These are phyloP conservation scores for Pseudocercospora macadamiae DNA, from an alignment of 2,329 filamentous ascomycete species.

Conservation along the genomic window DNA sequence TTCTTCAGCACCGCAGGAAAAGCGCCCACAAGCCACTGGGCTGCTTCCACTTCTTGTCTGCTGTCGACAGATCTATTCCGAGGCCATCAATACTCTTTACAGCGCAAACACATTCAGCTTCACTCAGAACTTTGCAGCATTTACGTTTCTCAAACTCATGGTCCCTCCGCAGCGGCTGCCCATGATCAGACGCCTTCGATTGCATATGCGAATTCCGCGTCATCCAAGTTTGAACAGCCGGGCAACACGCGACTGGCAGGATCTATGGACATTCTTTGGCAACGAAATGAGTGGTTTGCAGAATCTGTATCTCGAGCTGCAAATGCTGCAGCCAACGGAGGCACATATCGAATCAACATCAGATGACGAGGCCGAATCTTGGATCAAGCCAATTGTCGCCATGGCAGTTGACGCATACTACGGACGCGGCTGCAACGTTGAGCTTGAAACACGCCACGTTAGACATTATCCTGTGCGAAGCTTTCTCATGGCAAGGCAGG, in stretches of 20 bases:
- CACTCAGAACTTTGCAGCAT: conserved; percentile 37
- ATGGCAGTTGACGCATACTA: conserved; percentile 34
- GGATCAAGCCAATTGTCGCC: conserved; percentile 37
- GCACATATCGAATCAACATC: conserved; percentile 31
- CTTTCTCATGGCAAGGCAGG: conserved; percentile 17
- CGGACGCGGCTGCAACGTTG: conserved; percentile 33
- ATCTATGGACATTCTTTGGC: conserved; percentile 36
- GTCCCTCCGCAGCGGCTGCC: conserved; percentile 33
- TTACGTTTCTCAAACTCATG: conserved; percentile 36
- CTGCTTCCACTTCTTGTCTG: conserved; percentile 35
- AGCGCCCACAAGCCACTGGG: conserved; percentile 26
- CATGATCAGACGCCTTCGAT: conserved; percentile 33
- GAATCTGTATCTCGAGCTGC: conserved; percentile 32
- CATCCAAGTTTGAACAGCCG: conserved; percentile 36
- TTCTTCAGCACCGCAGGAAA: conserved; percentile 25
- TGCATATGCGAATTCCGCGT: conserved; percentile 36
- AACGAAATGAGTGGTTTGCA: conserved; percentile 36
- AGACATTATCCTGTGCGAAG: conserved; percentile 30
- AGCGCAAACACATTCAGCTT: conserved; percentile 38
- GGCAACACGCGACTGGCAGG: conserved; percentile 36
- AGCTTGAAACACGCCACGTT: conserved; percentile 32
- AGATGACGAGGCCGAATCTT: conserved; percentile 30
- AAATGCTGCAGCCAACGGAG: conserved; percentile 35
- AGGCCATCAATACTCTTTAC: conserved; percentile 36
- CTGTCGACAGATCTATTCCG: conserved; percentile 38